Percentiles rank a stretch among this genome's conserved stretches.
Conservation (phyloP, 2,329 filamentous ascomycete species). For the Aspergillus sp. region DNA sequence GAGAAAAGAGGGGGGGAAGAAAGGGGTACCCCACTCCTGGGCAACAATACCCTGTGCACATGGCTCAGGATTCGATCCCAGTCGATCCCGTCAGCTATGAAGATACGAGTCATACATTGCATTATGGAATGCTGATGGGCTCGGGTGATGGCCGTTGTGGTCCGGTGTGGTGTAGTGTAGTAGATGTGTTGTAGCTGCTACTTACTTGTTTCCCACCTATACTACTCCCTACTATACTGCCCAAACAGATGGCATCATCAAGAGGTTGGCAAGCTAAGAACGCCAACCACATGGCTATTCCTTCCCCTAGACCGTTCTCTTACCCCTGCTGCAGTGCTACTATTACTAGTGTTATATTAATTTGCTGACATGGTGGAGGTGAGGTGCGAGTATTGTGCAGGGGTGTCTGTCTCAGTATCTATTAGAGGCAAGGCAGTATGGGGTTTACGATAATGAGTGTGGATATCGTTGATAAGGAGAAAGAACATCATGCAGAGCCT, state of each 20-base stretch:
- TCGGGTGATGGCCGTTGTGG: background rate
- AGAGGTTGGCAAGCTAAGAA: background rate
- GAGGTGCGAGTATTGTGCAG: background rate
- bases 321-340: background rate
- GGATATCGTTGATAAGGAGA: background rate
- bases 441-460: background rate
- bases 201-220: too few relatives aligned
- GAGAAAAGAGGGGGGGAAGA: background rate
- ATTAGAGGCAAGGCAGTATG: background rate
- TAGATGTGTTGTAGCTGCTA: too few relatives aligned
- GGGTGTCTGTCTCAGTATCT: background rate
- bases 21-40: background rate
- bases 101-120: background rate
- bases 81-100: conserved; percentile 8
- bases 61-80: conserved; percentile 7
- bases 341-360: background rate
- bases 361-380: background rate
- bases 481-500: background rate
- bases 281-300: background rate
- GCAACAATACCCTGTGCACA: conserved; percentile 3
- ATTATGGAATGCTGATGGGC: background rate
- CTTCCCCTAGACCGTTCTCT: background rate
- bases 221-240: too few relatives aligned
- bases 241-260: background rate
- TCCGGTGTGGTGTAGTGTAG: background rate